phyloP scores from a whole-genome alignment of 768 basidiomycete genomes.

The Infundibulicybe gibba region DNA sequence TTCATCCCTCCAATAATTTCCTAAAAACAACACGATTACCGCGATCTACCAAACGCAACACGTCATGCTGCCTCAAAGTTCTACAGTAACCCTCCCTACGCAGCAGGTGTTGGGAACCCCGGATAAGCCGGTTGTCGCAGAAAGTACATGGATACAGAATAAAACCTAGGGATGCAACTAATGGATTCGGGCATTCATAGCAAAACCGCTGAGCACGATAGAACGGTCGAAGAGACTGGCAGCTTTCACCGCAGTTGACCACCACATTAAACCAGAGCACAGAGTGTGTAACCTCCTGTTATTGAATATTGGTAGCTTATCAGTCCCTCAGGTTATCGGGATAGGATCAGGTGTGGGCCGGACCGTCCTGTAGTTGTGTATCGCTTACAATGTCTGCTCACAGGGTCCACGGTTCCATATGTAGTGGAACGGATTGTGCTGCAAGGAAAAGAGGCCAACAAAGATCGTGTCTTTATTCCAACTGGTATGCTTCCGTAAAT shows the following conservation, averaged over 20 bases:
- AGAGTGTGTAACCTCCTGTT: constrained; percentile 47
- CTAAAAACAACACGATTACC: no score
- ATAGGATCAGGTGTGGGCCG: constrained; percentile 71
- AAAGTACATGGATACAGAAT: no score
- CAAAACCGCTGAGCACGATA: constrained; percentile 27
- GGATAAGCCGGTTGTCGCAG: no score
- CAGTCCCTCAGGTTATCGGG: constrained; percentile 63
- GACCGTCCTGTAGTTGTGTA: not conserved
- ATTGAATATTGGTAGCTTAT: not conserved
- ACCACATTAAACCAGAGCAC: constrained; percentile 79
- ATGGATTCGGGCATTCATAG: no score
- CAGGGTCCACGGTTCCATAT: constrained; percentile 92
- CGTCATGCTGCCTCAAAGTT: no score
- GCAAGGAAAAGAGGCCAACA: constrained; percentile 76
- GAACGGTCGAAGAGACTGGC: constrained; percentile 89
- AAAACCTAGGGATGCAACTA: no score
- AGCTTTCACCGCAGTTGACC: constrained; percentile 92
- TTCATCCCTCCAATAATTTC: no score
- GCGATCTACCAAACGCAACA: no score
- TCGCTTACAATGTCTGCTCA: constrained; percentile 1
- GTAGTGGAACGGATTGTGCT: constrained; percentile 92
- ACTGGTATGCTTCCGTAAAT: constrained; percentile 50
- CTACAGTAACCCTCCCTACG: no score
- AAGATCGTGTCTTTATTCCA: constrained; percentile 82
- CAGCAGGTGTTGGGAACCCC: no score